Conservation (phyloP, 768 basidiomycete species). For the Agaricus subrufescens region DNA sequence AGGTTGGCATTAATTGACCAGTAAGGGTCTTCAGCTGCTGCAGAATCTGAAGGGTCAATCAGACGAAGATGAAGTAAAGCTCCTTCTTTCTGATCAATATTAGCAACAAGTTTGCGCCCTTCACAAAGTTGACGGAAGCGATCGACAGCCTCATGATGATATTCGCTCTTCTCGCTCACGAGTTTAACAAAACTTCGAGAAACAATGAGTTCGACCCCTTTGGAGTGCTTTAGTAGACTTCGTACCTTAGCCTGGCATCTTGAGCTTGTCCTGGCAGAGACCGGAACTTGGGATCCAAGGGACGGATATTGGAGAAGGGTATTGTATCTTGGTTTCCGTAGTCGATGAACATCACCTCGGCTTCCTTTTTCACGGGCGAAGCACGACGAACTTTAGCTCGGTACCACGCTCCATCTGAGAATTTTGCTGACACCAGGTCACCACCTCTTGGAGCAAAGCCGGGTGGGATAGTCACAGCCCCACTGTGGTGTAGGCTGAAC, state of each 20-base stretch:
- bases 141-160: slow-evolving; percentile 78
- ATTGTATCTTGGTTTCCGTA: slow-evolving; percentile 94
- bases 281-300: slow-evolving; percentile 88
- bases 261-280: slow-evolving; percentile 89
- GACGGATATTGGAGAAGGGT: slow-evolving; percentile 77
- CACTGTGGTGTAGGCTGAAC: slow-evolving; percentile 82
- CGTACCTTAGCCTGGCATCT: slow-evolving; percentile 84
- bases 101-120: slow-evolving; percentile 96
- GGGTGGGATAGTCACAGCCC: slow-evolving; percentile 51
- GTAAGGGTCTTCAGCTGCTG: slow-evolving; percentile 59
- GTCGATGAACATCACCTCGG: slow-evolving; percentile 92
- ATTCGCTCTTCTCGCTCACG: slow-evolving; percentile 77
- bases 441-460: slow-evolving; percentile 79
- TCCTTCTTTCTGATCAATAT: slow-evolving; percentile 84
- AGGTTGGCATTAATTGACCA: slow-evolving; percentile 88
- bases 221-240: background rate
- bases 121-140: slow-evolving; percentile 84
- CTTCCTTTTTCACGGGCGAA: slow-evolving; percentile 90
- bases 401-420: slow-evolving; percentile 94
- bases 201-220: background rate
- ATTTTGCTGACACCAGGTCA: slow-evolving; percentile 91
- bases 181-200: slow-evolving; percentile 77
- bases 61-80: slow-evolving; percentile 80
- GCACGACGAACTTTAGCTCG: slow-evolving; percentile 85
- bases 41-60: slow-evolving; percentile 81